Evolutionary conservation across 495 filamentous ascomycete species (phyloP).

Genomic region (Aspergillus sclerotioniger): DNA sequence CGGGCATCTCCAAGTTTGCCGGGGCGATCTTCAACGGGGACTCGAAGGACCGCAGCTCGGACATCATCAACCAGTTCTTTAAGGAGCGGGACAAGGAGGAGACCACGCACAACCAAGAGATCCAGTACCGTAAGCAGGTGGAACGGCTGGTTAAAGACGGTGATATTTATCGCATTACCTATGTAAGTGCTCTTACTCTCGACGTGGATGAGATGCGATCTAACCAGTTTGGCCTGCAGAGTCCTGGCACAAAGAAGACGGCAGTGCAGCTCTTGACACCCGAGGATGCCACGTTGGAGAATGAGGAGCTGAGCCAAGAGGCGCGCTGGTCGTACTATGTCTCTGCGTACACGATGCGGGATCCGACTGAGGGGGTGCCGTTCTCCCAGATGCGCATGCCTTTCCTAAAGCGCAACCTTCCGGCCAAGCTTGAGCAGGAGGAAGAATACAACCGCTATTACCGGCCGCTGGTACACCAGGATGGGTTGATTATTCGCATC

Average conservation of each 20-base stretch:
- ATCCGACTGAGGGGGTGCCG: constrained; percentile 82
- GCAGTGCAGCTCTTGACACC: constrained; percentile 69
- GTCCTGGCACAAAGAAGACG: constrained; percentile 56
- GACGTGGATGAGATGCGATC: constrained; percentile 5
- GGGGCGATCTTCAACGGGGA: constrained; percentile 74
- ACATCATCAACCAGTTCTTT: constrained; percentile 80
- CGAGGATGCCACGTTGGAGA: constrained; percentile 78
- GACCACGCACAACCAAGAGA: constrained; percentile 80
- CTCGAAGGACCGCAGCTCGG: constrained; percentile 84
- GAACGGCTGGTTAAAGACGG: constrained; percentile 83
- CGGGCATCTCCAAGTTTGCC: constrained; percentile 71
- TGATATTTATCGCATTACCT: constrained; percentile 84
- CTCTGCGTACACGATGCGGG: constrained; percentile 80
- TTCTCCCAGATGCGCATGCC: constrained; percentile 61
- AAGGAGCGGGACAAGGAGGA: constrained; percentile 74
- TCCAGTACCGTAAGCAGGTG: constrained; percentile 81
- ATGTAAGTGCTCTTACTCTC: constrained; percentile 53
- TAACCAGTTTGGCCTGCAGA: constrained; percentile 36
- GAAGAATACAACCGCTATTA: constrained; percentile 49
- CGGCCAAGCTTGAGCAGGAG: constrained; percentile 50
- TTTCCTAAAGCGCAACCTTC: constrained; percentile 73
- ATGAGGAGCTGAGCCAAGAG: constrained; percentile 54
- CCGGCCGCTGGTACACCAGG: constrained; percentile 60
- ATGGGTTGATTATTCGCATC: constrained; percentile 76
- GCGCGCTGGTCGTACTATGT: constrained; percentile 90